Conservation (phyloP, 106 monocot species). For the Dendrobium officinale region DNA sequence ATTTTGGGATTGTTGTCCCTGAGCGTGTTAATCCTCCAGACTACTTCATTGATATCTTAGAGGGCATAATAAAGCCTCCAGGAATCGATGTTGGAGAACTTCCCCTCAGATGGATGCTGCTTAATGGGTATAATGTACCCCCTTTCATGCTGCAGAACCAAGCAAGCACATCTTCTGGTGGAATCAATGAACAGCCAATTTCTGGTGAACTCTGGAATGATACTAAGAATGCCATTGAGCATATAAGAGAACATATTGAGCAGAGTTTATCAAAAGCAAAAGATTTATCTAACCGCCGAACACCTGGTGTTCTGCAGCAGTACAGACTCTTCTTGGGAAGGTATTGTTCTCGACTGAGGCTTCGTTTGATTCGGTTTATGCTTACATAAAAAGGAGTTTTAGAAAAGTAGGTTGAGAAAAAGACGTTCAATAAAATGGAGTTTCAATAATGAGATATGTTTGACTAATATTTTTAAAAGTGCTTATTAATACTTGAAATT, state of each 20-base stretch:
- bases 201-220: conserved; percentile 15
- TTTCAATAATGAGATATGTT: too few relatives aligned
- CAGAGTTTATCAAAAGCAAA: conserved; percentile 31
- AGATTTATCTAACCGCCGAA: conserved; percentile 56
- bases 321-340: conserved; percentile 69
- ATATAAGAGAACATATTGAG: conserved; percentile 27
- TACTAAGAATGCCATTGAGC: conserved; percentile 13
- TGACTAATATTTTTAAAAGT: too few relatives aligned
- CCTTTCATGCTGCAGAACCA: conserved; percentile 32
- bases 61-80: conserved; percentile 50
- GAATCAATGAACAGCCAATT: conserved; percentile 10
- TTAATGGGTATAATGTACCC: conserved; percentile 51
- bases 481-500: too few relatives aligned
- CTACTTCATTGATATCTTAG: conserved; percentile 65
- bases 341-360: conserved; percentile 23
- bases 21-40: conserved; percentile 80
- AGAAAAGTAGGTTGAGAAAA: too few relatives aligned
- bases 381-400: too few relatives aligned
- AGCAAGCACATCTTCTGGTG: background rate
- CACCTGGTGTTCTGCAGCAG: conserved; percentile 54
- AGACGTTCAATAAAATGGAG: too few relatives aligned
- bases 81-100: conserved; percentile 37
- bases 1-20: conserved; percentile 56
- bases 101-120: conserved; percentile 53
- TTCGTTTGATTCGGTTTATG: too few relatives aligned